phyloP scores from a whole-genome alignment of 306 rosid species.

The Luffa aegyptiaca region DNA sequence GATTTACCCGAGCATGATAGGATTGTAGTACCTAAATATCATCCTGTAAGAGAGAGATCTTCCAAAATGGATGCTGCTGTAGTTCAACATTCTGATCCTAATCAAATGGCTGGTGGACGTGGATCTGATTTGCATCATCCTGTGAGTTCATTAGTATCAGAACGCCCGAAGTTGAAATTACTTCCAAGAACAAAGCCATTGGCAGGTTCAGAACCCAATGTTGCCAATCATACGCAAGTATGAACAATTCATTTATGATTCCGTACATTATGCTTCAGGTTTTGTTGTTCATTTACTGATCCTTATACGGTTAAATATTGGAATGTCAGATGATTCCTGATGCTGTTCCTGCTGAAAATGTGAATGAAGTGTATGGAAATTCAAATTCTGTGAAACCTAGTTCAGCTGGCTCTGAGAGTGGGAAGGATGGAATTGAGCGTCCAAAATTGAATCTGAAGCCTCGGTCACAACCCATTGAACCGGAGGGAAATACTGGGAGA shows the following conservation, averaged over 20 bases:
- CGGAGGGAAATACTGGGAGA: conserved; percentile 47
- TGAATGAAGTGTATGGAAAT: conserved; percentile 38
- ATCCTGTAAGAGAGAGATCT: conserved; percentile 34
- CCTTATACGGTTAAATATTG: conserved; percentile 23
- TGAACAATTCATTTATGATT: conserved; percentile 13
- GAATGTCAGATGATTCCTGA: conserved; percentile 32
- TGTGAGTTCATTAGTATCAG: conserved; percentile 39
- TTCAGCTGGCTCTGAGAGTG: conserved; percentile 44
- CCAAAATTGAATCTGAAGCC: conserved; percentile 89
- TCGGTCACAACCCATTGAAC: conserved; percentile 56
- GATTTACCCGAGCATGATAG: conserved; percentile 44
- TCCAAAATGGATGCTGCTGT: conserved; percentile 22
- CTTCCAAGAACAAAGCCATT: conserved; percentile 62
- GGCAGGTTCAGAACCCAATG: conserved; percentile 39
- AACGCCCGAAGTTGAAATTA: conserved; percentile 70
- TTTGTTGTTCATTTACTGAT: not conserved
- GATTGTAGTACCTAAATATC: conserved; percentile 19
- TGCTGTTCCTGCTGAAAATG: conserved; percentile 34
- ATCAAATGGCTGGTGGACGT: conserved; percentile 33
- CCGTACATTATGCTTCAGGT: not conserved
- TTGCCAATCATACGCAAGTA: conserved; percentile 48
- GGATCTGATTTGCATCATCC: conserved; percentile 39
- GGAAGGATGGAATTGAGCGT: conserved; percentile 54
- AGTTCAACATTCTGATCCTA: conserved; percentile 28
- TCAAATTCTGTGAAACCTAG: conserved; percentile 38